Conservation (phyloP, 331 rosid genomes). For the Quercus phellos region DNA sequence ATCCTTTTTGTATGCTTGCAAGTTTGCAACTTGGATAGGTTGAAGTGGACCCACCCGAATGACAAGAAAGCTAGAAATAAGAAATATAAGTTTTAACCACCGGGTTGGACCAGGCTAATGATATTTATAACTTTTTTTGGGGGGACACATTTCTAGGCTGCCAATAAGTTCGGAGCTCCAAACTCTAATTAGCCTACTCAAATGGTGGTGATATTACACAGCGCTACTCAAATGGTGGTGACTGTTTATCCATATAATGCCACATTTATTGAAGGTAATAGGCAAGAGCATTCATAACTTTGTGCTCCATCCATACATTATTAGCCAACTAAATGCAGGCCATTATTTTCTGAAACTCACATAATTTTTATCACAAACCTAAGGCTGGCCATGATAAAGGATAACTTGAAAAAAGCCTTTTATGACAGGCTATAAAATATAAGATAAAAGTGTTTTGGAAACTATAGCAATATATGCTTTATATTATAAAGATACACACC, state of each 20-base stretch:
- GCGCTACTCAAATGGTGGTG: not conserved
- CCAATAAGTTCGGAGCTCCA: no score
- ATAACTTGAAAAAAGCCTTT: not conserved
- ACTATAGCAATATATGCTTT: not conserved
- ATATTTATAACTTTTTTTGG: not conserved
- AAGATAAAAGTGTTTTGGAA: not conserved
- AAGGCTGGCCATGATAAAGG: not conserved
- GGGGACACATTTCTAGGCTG: no score
- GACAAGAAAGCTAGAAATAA: not conserved
- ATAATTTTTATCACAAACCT: not conserved
- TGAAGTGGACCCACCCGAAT: slow-evolving; percentile 6
- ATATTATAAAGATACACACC: not conserved
- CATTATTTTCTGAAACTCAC: not conserved
- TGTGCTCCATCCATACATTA: not conserved
- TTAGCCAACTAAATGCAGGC: not conserved
- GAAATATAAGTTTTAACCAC: not conserved
- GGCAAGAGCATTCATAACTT: not conserved
- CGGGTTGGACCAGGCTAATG: not conserved
- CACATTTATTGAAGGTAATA: not conserved
- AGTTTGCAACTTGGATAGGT: slow-evolving; percentile 6
- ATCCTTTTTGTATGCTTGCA: not conserved
- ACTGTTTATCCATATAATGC: not conserved
- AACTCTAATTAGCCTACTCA: no score
- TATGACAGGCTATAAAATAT: not conserved
- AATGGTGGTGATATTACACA: no score